phyloP scores from a whole-genome alignment of 352 stramenopile genomes.

The Phytopythium vexans region DNA sequence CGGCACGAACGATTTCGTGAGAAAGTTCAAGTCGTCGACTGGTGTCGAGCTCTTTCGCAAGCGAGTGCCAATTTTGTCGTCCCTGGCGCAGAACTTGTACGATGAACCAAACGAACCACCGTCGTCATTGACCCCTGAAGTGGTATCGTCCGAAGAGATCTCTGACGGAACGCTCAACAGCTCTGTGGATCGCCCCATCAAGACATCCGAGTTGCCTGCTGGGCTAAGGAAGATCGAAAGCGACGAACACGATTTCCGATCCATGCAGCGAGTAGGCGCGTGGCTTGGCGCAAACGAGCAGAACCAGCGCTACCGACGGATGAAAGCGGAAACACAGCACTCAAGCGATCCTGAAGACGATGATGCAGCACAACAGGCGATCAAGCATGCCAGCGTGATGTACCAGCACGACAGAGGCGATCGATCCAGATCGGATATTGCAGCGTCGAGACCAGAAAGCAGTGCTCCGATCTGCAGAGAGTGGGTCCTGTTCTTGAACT shows the following conservation, averaged over 20 bases:
- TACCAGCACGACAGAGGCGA: background rate
- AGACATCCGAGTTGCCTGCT: constrained; percentile 20
- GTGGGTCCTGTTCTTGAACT: constrained; percentile 69
- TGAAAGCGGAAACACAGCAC: constrained; percentile 9
- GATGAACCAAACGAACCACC: constrained; percentile 7
- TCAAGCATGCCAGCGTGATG: background rate
- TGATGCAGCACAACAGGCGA: background rate
- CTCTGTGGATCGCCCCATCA: background rate
- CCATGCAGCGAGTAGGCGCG: constrained; percentile 59
- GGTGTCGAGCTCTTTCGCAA: constrained; percentile 79
- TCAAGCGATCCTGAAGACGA: background rate
- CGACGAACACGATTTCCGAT: constrained; percentile 45
- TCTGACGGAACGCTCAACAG: background rate
- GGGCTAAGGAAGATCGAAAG: constrained; percentile 33
- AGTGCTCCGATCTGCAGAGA: constrained; percentile 54
- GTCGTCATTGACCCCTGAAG: constrained; percentile 1
- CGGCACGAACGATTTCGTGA: constrained; percentile 43
- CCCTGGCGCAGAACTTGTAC: constrained; percentile 37
- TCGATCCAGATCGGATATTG: constrained; percentile 14
- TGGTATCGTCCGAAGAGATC: constrained; percentile 1
- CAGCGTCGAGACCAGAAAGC: constrained; percentile 34
- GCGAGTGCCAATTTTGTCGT: constrained; percentile 38
- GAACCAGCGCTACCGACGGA: constrained; percentile 34
- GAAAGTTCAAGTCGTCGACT: constrained; percentile 58
- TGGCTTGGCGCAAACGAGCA: constrained; percentile 61